Percentiles rank a stretch among this genome's conserved stretches.
Conservation (phyloP, 768 basidiomycete genomes). For the Infundibulicybe gibba region DNA sequence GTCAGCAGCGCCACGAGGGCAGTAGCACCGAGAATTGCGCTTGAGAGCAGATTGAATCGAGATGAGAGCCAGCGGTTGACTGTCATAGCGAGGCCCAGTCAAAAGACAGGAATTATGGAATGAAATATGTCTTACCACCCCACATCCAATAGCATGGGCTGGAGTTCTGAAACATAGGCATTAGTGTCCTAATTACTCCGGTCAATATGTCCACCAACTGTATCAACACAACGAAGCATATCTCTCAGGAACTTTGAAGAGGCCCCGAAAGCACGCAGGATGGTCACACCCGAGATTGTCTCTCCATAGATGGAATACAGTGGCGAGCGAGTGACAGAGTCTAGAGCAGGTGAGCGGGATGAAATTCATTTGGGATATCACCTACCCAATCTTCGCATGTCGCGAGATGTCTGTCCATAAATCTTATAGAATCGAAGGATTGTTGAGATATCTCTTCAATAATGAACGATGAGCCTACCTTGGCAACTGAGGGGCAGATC, state of each 20-base stretch:
- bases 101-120: not conserved
- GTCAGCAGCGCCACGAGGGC: conserved; percentile 64
- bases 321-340: conserved; percentile 33
- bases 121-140: conserved; percentile 51
- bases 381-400: conserved; percentile 76
- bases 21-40: conserved; percentile 68
- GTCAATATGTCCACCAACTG: conserved; percentile 42
- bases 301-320: conserved; percentile 43
- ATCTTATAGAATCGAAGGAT: conserved; percentile 20
- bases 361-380: not conserved
- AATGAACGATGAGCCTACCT: conserved; percentile 18
- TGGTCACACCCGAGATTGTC: conserved; percentile 38
- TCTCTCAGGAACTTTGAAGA: conserved; percentile 83
- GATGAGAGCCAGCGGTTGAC: conserved; percentile 90
- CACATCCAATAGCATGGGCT: conserved; percentile 92
- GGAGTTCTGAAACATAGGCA: conserved; percentile 30
- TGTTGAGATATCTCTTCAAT: not conserved
- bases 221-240: conserved; percentile 80
- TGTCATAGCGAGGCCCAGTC: conserved; percentile 17
- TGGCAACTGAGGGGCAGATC: conserved; percentile 24
- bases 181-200: too few relatives aligned
- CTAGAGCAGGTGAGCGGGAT: conserved; percentile 11
- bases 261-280: conserved; percentile 82
- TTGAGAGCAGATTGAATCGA: conserved; percentile 81
- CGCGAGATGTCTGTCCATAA: conserved; percentile 78